A percentile compares a stretch with the other conserved stretches of the same genome.
phyloP scores from a whole-genome alignment of 176 grass and related monocot genomes.

The Zizania latifolia region DNA sequence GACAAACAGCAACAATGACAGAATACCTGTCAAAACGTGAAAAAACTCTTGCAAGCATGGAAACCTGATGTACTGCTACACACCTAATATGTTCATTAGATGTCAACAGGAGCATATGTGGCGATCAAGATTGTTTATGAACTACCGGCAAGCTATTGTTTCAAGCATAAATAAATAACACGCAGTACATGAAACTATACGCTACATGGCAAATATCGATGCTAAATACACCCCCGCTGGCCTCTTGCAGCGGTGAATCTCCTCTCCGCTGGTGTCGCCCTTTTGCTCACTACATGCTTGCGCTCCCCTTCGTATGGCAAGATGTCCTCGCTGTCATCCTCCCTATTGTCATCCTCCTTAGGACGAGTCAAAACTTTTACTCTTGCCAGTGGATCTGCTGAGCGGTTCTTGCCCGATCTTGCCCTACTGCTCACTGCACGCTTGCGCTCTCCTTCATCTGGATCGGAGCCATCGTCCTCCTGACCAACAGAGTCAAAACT shows the following conservation, averaged over 20 bases:
- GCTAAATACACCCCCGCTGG: neutral
- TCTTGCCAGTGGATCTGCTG: neutral
- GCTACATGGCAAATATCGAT: neutral
- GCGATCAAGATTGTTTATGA: neutral
- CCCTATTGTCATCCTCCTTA: neutral
- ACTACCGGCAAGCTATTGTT: neutral
- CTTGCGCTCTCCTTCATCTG: neutral
- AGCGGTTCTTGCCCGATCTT: neutral
- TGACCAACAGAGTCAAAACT: conserved; percentile 15
- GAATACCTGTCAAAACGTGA: neutral
- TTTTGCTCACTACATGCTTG: conserved; percentile 25
- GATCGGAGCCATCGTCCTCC: neutral
- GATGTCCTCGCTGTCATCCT: neutral
- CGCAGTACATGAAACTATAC: neutral
- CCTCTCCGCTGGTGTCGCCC: conserved; percentile 16
- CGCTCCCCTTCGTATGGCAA: conserved; percentile 21
- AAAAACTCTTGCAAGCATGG: neutral
- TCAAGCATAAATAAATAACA: neutral
- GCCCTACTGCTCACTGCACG: neutral
- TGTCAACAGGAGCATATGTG: neutral
- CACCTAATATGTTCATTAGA: too few species aligned
- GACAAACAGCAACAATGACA: neutral
- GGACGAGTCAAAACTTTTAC: neutral
- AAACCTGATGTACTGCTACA: neutral
- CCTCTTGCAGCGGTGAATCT: conserved; percentile 37